Percentiles rank a stretch among this genome's conserved stretches.
phyloP scores from a whole-genome alignment of 306 rosid genomes.

The Begonia loranthoides region DNA sequence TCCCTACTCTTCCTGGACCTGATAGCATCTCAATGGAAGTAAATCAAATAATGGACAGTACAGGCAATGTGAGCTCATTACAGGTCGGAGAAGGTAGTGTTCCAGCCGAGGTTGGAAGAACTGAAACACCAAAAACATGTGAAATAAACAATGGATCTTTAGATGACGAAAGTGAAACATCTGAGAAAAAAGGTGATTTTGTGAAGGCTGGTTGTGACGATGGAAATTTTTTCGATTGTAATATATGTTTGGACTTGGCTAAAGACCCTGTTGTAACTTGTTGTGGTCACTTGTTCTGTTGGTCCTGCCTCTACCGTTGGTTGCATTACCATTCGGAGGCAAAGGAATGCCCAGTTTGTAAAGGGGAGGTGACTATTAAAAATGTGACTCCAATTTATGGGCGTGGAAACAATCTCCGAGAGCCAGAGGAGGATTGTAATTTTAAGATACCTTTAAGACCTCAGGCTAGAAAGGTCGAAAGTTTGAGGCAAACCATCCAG shows the following conservation, averaged over 20 bases:
- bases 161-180: slow-evolving; percentile 28
- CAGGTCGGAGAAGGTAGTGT: slow-evolving; percentile 92
- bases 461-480: slow-evolving; percentile 76
- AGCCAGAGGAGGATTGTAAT: slow-evolving; percentile 51
- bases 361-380: slow-evolving; percentile 79
- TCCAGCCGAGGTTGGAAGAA: slow-evolving; percentile 53
- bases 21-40: slow-evolving; percentile 42
- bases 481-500: slow-evolving; percentile 74
- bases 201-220: slow-evolving; percentile 51
- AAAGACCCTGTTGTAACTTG: slow-evolving; percentile 93
- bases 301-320: slow-evolving; percentile 91
- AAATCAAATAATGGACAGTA: slow-evolving; percentile 52
- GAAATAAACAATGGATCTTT: slow-evolving; percentile 47
- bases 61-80: slow-evolving; percentile 32
- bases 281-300: slow-evolving; percentile 94
- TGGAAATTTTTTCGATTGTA: slow-evolving; percentile 91
- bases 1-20: slow-evolving; percentile 23
- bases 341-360: slow-evolving; percentile 90
- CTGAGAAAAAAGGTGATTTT: slow-evolving; percentile 47
- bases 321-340: slow-evolving; percentile 81
- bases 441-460: slow-evolving; percentile 78
- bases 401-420: slow-evolving; percentile 39
- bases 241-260: slow-evolving; percentile 84
- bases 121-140: slow-evolving; percentile 46
- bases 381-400: slow-evolving; percentile 97